Evolutionary conservation across 2,329 filamentous ascomycete genomes (phyloP).

Genomic region (Cordyceps militaris): DNA sequence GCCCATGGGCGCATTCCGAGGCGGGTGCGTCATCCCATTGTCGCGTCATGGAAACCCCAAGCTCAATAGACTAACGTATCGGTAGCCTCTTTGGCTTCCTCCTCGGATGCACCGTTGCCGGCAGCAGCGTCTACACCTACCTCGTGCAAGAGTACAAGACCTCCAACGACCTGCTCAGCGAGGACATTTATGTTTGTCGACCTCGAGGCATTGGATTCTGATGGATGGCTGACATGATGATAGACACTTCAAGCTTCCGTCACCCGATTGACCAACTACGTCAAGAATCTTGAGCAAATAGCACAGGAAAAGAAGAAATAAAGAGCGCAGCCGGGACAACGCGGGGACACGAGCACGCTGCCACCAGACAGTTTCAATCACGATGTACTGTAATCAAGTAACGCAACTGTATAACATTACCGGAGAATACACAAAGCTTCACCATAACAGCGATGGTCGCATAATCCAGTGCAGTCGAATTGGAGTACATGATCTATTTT

Average conservation of each 20-base stretch:
- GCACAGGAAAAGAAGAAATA: conserved; percentile 67
- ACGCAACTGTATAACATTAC: conserved; percentile 2
- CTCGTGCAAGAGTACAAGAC: conserved; percentile 88
- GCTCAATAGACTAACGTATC: background rate
- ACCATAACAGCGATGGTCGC: background rate
- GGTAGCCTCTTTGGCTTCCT: conserved; percentile 84
- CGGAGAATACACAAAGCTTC: background rate
- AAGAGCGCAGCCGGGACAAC: conserved; percentile 9
- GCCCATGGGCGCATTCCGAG: conserved; percentile 54
- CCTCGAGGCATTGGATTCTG: background rate
- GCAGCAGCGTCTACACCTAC: conserved; percentile 82
- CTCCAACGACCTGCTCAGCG: conserved; percentile 85
- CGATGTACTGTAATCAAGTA: background rate
- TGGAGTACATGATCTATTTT: conserved; percentile 9
- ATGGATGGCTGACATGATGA: background rate
- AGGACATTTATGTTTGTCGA: conserved; percentile 86
- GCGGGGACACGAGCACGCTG: background rate
- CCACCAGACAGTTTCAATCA: background rate
- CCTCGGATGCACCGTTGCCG: conserved; percentile 71
- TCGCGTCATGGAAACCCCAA: background rate
- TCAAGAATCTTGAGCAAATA: conserved; percentile 74
- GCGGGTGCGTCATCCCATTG: conserved; percentile 42
- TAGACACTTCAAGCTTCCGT: conserved; percentile 84
- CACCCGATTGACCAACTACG: conserved; percentile 76
- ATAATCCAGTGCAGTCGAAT: background rate